phyloP scores from a whole-genome alignment of 2,329 filamentous ascomycete genomes.

The Emergomyces africanus region DNA sequence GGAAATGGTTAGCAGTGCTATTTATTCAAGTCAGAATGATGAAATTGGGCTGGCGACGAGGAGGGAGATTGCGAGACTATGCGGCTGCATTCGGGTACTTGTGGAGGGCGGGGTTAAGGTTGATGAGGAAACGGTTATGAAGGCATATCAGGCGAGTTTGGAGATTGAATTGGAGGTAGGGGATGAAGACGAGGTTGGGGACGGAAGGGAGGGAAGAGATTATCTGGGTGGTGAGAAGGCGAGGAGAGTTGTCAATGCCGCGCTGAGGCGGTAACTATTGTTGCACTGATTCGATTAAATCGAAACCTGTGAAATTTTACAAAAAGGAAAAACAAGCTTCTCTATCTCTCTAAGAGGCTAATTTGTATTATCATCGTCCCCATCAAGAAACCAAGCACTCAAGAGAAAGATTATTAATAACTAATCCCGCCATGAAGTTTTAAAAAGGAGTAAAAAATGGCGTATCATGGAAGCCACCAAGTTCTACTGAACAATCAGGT shows the following conservation, averaged over 20 bases:
- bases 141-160: constrained; percentile 68
- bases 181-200: constrained; percentile 22
- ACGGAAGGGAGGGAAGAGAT: constrained; percentile 24
- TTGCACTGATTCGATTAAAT: not conserved
- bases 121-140: constrained; percentile 78
- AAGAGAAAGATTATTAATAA: not conserved
- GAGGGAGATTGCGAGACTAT: constrained; percentile 74
- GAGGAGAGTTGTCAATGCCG: constrained; percentile 21
- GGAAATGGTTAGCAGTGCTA: constrained; percentile 68
- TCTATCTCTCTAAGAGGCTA: not conserved
- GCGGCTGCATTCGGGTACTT: constrained; percentile 68
- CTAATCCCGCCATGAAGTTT: not conserved
- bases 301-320: not conserved
- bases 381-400: not conserved
- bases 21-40: constrained; percentile 95
- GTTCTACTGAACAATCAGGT: not conserved
- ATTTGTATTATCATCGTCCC: not conserved
- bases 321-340: not conserved
- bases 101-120: constrained; percentile 73
- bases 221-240: constrained; percentile 31
- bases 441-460: not conserved
- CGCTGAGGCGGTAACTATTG: constrained; percentile 3
- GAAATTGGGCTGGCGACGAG: constrained; percentile 62
- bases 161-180: constrained; percentile 45
- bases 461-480: not conserved